These are phyloP conservation scores for Fusarium continuum DNA, from an alignment of 2,329 filamentous ascomycete species.

Conservation along the genomic window DNA sequence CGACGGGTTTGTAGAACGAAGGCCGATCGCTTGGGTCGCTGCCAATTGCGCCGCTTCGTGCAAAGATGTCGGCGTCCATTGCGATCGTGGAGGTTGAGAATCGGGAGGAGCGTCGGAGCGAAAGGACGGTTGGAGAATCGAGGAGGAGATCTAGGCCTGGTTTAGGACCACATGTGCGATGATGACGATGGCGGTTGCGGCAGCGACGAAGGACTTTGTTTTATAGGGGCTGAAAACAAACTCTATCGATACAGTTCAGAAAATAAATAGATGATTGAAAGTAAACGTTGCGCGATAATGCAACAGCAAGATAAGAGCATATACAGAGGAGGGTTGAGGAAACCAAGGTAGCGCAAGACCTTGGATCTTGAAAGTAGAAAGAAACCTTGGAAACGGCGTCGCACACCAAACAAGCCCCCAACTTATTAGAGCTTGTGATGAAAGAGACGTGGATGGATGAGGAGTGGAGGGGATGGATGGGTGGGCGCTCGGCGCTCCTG, in stretches of 20 bases:
- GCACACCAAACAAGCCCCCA: slow-evolving; percentile 7
- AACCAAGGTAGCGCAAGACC: neutral
- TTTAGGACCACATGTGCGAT: slow-evolving; percentile 42
- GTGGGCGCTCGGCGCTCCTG: no score
- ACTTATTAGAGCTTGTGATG: slow-evolving; percentile 27
- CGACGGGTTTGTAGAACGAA: slow-evolving; percentile 80
- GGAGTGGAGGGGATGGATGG: no score
- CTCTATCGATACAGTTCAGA: slow-evolving; percentile 1
- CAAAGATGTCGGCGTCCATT: slow-evolving; percentile 42
- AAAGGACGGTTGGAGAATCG: slow-evolving; percentile 9
- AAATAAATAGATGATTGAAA: neutral
- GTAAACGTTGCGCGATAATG: neutral
- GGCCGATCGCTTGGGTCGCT: slow-evolving; percentile 50
- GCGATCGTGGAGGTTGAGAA: slow-evolving; percentile 1
- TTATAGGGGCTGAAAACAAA: slow-evolving; percentile 16
- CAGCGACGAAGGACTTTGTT: slow-evolving; percentile 30
- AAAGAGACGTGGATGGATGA: slow-evolving; percentile 29
- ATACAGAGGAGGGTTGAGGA: slow-evolving; percentile 9
- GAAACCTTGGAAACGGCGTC: slow-evolving; percentile 38
- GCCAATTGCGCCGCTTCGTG: slow-evolving; percentile 30
- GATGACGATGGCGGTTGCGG: slow-evolving; percentile 29
- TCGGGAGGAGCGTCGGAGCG: neutral
- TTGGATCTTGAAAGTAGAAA: slow-evolving; percentile 22
- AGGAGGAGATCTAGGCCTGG: slow-evolving; percentile 16
- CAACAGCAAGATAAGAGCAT: neutral